Evolutionary conservation across 495 filamentous ascomycete genomes (phyloP), one percentile per base, ranked within the genome.

Genomic region (Pseudoneurospora amorphoporcata): DNA sequence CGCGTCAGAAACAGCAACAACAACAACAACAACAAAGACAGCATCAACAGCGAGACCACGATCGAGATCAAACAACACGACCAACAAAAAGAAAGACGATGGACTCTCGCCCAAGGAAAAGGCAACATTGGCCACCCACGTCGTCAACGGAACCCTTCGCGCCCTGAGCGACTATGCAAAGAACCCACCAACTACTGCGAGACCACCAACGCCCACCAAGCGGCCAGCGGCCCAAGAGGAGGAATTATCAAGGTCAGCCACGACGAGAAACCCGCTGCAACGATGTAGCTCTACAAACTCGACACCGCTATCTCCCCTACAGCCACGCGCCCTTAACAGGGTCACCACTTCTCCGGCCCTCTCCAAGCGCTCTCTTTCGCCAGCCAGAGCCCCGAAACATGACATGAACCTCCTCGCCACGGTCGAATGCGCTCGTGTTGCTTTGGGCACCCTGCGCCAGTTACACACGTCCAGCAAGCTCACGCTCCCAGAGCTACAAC

Each of bases 61-160:
- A 72, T 58, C 77, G 16, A 77, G 79, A 76, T 29, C 78, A 29
- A 75, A 76, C 16, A 71, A 71, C 73, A 77, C 75, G 9, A 40
- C 69, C 45, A 19, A 73, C 17, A 68, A 73, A 39, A 61, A 76
- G 10, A 73, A 75, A 43, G 80, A 74, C 37, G 76, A 80, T 39
- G 80, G 79, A 65, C 79, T 91, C 65, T 85, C 86, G 8, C 72
- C 83, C 19, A 88, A 88, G 73, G 89, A 94, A 74, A 90, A 85
- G 78, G 87, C 89, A 1, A 84, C 89, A 47, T 84, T 97, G 53
- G 92, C 93, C 4, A 95, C 94, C 3, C 90, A 94, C 68, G 87
- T 95, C 23, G 90, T 95, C 73, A 97, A 96, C 82, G 84, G 82
- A 39, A 88, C 90, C 16, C 81, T 95, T 29, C 95, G 92, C 77